phyloP scores from a whole-genome alignment of 495 filamentous ascomycete species.

The Aspergillus ostianus region DNA sequence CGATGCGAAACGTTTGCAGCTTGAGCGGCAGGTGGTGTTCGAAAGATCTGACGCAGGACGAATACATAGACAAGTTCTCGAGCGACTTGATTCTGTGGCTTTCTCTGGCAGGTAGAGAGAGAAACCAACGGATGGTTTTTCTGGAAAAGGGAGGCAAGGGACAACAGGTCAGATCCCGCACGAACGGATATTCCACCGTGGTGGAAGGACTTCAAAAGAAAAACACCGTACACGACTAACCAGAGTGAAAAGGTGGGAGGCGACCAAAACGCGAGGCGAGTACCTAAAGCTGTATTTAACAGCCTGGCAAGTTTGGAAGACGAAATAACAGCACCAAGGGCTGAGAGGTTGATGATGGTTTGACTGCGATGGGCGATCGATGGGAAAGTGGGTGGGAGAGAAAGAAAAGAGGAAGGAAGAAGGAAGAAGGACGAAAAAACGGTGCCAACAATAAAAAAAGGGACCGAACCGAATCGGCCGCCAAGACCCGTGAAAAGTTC shows the following conservation, averaged over 20 bases:
- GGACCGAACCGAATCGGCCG: neutral
- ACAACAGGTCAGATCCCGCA: slow-evolving; percentile 28
- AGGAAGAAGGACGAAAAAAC: slow-evolving; percentile 14
- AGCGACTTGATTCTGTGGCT: slow-evolving; percentile 30
- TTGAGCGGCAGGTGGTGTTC: slow-evolving; percentile 83
- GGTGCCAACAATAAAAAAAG: slow-evolving; percentile 14
- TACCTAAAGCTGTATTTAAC: slow-evolving; percentile 14
- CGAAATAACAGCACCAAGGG: slow-evolving; percentile 15
- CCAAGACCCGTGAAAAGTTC: slow-evolving; percentile 4
- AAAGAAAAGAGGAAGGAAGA: slow-evolving; percentile 16
- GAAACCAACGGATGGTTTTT: slow-evolving; percentile 41
- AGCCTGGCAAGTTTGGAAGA: slow-evolving; percentile 14
- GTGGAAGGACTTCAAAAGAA: slow-evolving; percentile 6
- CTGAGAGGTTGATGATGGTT: slow-evolving; percentile 13
- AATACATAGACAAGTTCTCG: slow-evolving; percentile 74
- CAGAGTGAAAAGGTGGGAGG: slow-evolving; percentile 12
- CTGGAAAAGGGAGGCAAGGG: slow-evolving; percentile 9
- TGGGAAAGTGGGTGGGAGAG: slow-evolving; percentile 4
- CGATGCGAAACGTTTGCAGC: slow-evolving; percentile 92
- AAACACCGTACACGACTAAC: slow-evolving; percentile 23
- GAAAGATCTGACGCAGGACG: slow-evolving; percentile 70
- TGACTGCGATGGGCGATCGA: neutral
- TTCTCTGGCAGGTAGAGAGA: slow-evolving; percentile 38
- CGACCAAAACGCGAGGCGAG: slow-evolving; percentile 12
- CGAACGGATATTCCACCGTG: slow-evolving; percentile 14